These are phyloP conservation scores for Clarireedia paspali DNA, from an alignment of 2,329 filamentous ascomycete species.

Conservation along the genomic window DNA sequence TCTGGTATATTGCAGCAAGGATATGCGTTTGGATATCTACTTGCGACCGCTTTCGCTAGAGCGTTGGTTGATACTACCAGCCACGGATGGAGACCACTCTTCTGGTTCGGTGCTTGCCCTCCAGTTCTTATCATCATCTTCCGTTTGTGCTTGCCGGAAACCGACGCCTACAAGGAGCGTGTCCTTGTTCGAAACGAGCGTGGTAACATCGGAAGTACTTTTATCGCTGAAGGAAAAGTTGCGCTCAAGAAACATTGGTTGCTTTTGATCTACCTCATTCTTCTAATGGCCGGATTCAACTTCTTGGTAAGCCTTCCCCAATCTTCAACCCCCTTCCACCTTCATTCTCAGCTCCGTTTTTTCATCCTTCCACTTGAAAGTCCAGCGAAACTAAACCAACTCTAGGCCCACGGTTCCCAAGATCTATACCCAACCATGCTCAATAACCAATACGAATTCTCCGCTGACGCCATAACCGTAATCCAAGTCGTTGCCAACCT, in stretches of 20 bases:
- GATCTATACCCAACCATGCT: constrained; percentile 56
- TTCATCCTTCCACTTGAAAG: not conserved
- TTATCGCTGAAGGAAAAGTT: constrained; percentile 69
- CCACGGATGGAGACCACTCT: constrained; percentile 77
- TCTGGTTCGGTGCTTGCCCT: constrained; percentile 80
- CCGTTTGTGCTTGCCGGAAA: constrained; percentile 73
- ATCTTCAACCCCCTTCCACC: constrained; percentile 20
- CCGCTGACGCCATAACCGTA: constrained; percentile 45
- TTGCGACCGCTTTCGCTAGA: constrained; percentile 60
- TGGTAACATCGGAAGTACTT: constrained; percentile 56
- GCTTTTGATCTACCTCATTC: constrained; percentile 69
- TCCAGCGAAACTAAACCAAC: not conserved
- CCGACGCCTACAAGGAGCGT: constrained; percentile 61
- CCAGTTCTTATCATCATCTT: constrained; percentile 75
- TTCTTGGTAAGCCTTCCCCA: constrained; percentile 67
- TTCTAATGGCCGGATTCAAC: constrained; percentile 88
- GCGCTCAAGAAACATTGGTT: constrained; percentile 76
- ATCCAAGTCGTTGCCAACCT: constrained; percentile 67
- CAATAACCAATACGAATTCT: constrained; percentile 43
- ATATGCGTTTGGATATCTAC: constrained; percentile 72
- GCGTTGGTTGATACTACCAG: constrained; percentile 68
- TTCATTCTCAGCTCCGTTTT: not conserved
- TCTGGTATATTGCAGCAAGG: constrained; percentile 78
- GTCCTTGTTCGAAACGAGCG: constrained; percentile 53
- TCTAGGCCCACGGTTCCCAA: constrained; percentile 31